Conservation (phyloP, 129 eudicot genomes). For the Artemisia argyi region DNA sequence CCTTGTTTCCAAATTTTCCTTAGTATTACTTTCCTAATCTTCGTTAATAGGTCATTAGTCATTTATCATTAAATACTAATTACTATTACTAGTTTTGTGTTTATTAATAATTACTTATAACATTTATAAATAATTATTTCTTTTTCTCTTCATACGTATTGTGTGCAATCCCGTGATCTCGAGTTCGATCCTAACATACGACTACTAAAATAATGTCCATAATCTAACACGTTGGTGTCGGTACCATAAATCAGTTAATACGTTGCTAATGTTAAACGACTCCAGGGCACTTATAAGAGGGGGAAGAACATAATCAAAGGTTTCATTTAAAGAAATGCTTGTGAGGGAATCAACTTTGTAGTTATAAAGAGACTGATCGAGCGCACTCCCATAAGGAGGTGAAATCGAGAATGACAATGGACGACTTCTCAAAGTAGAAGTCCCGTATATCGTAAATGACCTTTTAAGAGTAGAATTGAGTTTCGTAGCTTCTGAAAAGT, state of each 20-base stretch:
- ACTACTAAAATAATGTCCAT: no score
- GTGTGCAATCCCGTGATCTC: no score
- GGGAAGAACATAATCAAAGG: slow-evolving; percentile 26
- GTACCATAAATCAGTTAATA: slow-evolving; percentile 36
- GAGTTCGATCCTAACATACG: no score
- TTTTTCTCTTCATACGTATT: no score
- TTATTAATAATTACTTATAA: no score
- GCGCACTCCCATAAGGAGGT: slow-evolving; percentile 20
- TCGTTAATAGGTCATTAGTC: no score
- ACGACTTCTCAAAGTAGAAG: background rate
- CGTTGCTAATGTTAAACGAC: slow-evolving; percentile 23
- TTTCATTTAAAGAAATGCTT: slow-evolving; percentile 28
- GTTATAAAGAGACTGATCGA: background rate
- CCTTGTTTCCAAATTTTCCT: no score
- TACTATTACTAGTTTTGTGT: no score
- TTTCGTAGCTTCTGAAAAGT: slow-evolving; percentile 34
- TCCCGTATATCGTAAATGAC: slow-evolving; percentile 26
- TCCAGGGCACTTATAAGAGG: slow-evolving; percentile 39
- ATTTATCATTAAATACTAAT: no score
- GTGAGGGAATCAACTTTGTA: slow-evolving; percentile 18
- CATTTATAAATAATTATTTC: no score
- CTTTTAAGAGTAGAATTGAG: slow-evolving; percentile 30
- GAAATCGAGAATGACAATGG: slow-evolving; percentile 18
- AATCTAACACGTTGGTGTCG: no score
- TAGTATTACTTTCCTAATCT: no score